Percentiles rank a stretch among this genome's conserved stretches.
These are phyloP conservation scores for Talaromyces rugulosus DNA, from an alignment of 2,329 filamentous ascomycete species.

Conservation along the genomic window DNA sequence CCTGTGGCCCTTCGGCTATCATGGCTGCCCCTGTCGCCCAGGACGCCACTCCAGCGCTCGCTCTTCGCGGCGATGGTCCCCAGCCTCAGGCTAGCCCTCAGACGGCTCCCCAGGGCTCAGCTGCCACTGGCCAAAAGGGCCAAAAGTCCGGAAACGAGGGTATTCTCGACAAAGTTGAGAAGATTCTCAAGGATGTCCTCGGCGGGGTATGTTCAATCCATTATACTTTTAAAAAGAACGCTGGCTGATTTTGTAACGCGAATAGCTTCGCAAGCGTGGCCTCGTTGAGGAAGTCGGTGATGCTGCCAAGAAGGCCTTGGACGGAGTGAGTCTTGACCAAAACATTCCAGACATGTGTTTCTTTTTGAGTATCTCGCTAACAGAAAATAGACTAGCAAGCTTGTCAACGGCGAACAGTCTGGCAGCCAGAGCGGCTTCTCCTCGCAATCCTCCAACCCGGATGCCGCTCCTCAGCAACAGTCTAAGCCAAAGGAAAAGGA, in stretches of 20 bases:
- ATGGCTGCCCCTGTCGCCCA: slow-evolving; percentile 9
- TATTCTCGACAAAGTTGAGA: slow-evolving; percentile 7
- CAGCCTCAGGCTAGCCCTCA: background rate
- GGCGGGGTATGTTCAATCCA: background rate
- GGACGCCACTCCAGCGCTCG: background rate
- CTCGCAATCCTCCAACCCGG: slow-evolving; percentile 17
- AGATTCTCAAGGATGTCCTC: slow-evolving; percentile 5
- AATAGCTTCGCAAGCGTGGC: slow-evolving; percentile 11
- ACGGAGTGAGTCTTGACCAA: slow-evolving; percentile 1
- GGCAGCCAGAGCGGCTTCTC: slow-evolving; percentile 11
- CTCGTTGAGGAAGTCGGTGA: slow-evolving; percentile 6
- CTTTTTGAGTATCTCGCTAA: background rate
- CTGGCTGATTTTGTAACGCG: background rate
- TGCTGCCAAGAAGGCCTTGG: background rate
- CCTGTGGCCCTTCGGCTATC: slow-evolving; percentile 9
- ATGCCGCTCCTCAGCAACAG: slow-evolving; percentile 7
- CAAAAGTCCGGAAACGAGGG: slow-evolving; percentile 8
- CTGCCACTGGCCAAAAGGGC: background rate
- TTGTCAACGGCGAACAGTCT: slow-evolving; percentile 10
- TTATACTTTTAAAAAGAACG: no score
- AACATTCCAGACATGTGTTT: no score
- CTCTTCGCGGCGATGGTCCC: background rate
- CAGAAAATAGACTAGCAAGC: slow-evolving; percentile 1
- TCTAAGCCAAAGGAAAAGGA: background rate
- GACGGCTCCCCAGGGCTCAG: background rate